Conservation (phyloP, 257 asterid genomes). For the Solanum etuberosum region DNA sequence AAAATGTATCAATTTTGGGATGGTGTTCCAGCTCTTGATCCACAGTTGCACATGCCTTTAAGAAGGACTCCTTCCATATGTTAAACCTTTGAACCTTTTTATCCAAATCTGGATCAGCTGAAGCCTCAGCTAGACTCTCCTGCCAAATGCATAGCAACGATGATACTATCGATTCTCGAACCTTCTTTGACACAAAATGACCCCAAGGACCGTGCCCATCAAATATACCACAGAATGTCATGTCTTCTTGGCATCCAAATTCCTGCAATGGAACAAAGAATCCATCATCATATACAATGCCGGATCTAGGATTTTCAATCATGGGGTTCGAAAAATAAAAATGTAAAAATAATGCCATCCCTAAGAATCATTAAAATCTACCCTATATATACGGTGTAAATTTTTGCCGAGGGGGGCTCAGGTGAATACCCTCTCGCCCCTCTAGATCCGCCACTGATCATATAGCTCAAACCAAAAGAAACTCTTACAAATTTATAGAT, state of each 20-base stretch:
- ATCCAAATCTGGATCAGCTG: constrained; percentile 37
- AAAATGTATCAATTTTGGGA: constrained; percentile 59
- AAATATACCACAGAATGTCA: constrained; percentile 90
- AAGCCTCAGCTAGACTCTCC: constrained; percentile 55
- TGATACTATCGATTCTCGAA: constrained; percentile 66
- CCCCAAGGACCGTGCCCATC: constrained; percentile 99
- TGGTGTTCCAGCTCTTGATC: constrained; percentile 69
- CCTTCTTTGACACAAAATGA: constrained; percentile 76
- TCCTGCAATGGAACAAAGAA: constrained; percentile 27
- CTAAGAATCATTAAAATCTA: background rate
- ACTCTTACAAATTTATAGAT: background rate
- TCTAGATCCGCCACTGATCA: background rate
- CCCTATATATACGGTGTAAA: background rate
- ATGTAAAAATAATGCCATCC: background rate
- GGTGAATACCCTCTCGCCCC: background rate
- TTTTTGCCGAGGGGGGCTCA: background rate
- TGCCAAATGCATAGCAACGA: constrained; percentile 77
- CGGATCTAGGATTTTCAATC: background rate
- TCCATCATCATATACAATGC: background rate
- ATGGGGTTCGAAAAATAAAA: background rate
- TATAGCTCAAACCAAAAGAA: background rate
- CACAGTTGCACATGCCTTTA: constrained; percentile 82
- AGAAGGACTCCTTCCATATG: constrained; percentile 73
- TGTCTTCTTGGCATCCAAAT: constrained; percentile 92
- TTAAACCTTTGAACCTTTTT: constrained; percentile 44